phyloP scores from a whole-genome alignment of 441 rosid species.

The Euphorbia schlechtendalii region DNA sequence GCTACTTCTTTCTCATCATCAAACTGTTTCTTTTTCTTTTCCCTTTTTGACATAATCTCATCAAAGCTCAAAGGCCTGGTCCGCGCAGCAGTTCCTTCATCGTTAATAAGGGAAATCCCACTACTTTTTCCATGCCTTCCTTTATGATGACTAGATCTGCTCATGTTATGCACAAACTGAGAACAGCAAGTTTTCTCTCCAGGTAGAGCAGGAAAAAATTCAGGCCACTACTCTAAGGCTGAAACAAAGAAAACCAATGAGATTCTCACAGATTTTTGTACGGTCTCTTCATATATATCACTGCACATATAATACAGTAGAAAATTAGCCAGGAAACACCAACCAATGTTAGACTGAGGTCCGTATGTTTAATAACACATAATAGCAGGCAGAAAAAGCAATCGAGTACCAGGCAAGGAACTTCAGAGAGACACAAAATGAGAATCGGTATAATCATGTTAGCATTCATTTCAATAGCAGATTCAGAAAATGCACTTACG shows the following conservation, averaged over 20 bases:
- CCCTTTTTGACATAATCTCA: constrained; percentile 72
- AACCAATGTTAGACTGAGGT: constrained; percentile 9
- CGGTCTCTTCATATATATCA: constrained; percentile 1
- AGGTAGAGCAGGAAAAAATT: constrained; percentile 3
- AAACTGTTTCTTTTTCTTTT: constrained; percentile 37
- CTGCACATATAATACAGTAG: constrained; percentile 1
- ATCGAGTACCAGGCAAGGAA: too few species aligned
- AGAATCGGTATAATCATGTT: too few species aligned
- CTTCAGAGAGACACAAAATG: too few species aligned
- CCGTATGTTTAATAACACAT: background rate
- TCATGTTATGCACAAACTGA: constrained; percentile 37
- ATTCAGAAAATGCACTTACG: too few species aligned
- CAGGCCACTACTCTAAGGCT: background rate
- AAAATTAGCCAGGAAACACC: constrained; percentile 1
- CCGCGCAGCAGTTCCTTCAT: constrained; percentile 74
- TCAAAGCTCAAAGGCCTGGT: constrained; percentile 81
- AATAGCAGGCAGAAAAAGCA: too few species aligned
- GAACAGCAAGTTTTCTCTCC: background rate
- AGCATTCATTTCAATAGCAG: too few species aligned
- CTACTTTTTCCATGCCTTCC: constrained; percentile 37
- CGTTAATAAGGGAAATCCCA: constrained; percentile 15
- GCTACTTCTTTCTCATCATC: constrained; percentile 31
- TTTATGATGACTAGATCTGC: constrained; percentile 36
- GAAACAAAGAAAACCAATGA: background rate
- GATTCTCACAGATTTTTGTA: background rate